phyloP scores from a whole-genome alignment of 2,329 filamentous ascomycete species.

The Fusarium sp. region DNA sequence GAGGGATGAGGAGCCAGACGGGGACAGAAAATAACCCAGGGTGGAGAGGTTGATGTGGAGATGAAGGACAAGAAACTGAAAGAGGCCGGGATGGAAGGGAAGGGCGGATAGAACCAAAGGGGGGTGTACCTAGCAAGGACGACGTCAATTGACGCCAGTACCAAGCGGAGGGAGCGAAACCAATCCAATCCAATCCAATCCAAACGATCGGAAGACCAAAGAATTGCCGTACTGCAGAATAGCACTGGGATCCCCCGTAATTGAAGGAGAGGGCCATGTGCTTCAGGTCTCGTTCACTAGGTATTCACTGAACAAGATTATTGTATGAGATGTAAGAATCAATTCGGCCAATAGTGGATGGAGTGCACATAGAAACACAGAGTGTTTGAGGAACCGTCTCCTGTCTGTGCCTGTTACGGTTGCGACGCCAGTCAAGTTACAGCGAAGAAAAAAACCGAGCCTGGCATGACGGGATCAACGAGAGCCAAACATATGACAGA shows the following conservation, averaged over 20 bases:
- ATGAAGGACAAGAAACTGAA: constrained; percentile 23
- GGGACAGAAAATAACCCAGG: constrained; percentile 21
- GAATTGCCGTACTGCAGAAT: background rate
- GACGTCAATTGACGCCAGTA: constrained; percentile 29
- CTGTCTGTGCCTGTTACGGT: background rate
- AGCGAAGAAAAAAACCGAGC: constrained; percentile 9
- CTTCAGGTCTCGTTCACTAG: background rate
- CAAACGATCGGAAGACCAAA: constrained; percentile 27
- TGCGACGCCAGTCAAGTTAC: background rate
- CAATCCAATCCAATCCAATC: constrained; percentile 25
- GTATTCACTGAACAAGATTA: background rate
- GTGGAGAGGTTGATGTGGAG: constrained; percentile 36
- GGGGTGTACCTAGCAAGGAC: constrained; percentile 21
- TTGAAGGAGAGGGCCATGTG: background rate
- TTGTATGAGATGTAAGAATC: background rate
- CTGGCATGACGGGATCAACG: constrained; percentile 10
- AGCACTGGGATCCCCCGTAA: background rate
- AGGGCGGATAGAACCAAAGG: background rate
- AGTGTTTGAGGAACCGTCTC: background rate
- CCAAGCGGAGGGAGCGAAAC: constrained; percentile 33
- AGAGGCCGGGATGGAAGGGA: constrained; percentile 17
- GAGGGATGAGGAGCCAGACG: constrained; percentile 22
- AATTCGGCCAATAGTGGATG: background rate
- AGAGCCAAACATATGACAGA: constrained; percentile 13
- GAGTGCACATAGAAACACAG: background rate